phyloP scores from a whole-genome alignment of 2,329 filamentous ascomycete species.

The Fusarium robinianum region DNA sequence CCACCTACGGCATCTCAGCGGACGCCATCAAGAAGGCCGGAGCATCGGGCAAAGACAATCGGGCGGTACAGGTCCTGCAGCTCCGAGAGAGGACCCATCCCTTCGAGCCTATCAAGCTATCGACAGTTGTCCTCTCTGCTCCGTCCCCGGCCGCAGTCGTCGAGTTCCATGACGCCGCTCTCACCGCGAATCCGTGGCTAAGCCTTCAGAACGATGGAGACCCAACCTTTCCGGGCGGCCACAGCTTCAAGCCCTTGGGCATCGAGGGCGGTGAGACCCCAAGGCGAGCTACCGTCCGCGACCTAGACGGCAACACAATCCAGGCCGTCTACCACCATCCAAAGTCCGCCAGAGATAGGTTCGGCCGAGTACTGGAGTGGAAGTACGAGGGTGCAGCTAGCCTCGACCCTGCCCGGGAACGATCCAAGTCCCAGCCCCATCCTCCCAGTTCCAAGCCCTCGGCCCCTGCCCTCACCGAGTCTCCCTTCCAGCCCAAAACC shows the following conservation, averaged over 20 bases:
- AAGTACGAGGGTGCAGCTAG: slow-evolving; percentile 49
- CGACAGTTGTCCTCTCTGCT: slow-evolving; percentile 69
- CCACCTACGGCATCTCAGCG: slow-evolving; percentile 47
- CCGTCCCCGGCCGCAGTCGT: slow-evolving; percentile 67
- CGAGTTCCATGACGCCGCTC: slow-evolving; percentile 71
- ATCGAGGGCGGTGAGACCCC: slow-evolving; percentile 35
- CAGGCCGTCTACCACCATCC: slow-evolving; percentile 67
- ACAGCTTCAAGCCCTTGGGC: slow-evolving; percentile 38
- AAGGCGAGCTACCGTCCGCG: slow-evolving; percentile 63
- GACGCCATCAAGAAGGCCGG: slow-evolving; percentile 11
- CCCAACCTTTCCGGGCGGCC: slow-evolving; percentile 25
- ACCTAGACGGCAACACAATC: slow-evolving; percentile 83
- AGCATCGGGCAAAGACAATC: neutral
- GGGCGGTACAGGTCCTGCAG: slow-evolving; percentile 44
- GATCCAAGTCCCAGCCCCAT: slow-evolving; percentile 32
- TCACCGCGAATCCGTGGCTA: slow-evolving; percentile 63
- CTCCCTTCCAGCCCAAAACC: slow-evolving; percentile 23
- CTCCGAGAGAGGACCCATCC: slow-evolving; percentile 49
- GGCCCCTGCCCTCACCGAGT: slow-evolving; percentile 28
- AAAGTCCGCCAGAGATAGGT: slow-evolving; percentile 41
- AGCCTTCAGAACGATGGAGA: slow-evolving; percentile 40
- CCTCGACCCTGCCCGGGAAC: slow-evolving; percentile 21
- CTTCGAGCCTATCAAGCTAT: slow-evolving; percentile 47
- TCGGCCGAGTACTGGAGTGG: slow-evolving; percentile 54
- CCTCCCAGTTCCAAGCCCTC: slow-evolving; percentile 27